Evolutionary conservation across 2,329 filamentous ascomycete species (phyloP), one percentile per base, ranked within the genome.

Genomic region (Fonsecaea multimorphosa): DNA sequence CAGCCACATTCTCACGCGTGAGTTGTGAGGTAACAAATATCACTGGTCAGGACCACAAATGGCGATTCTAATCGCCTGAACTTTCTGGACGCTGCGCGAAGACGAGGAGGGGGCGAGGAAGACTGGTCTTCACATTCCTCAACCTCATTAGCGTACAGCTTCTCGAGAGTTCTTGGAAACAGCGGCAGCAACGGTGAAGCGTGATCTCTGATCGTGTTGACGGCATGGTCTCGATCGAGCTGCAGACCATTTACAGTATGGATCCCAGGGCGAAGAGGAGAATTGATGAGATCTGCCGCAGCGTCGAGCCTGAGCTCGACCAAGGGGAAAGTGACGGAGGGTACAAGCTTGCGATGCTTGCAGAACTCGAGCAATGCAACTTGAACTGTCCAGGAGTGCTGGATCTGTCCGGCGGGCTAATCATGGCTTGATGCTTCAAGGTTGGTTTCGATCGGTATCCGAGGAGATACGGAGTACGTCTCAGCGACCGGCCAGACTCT

Each of bases 61-160:
- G 4, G 78, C 80, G 0, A 80, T 74, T 29, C 52, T 82, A 0
- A 77, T 81, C 1, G 78, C 77, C 2, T 82, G 76, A 58, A 76
- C 82, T 24, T 75, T 82, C 57, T 73, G 46, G 32, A n/a, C 9
- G 12, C 52, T 60, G 58, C 9, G 27, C 22, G 12, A 60, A 7
- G 58, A 60, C 14, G 40, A 36, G 19, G 9, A 34, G n/a, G 5
- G 36, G 3, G 44, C 58, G 7, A 61, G 36, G 46, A 4, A 38
- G 46, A 24, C 29, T 46, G 58, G 58, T 7, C 32, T 40, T 31
- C 27, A 29, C 11, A 4, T 38, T 7, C 58, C 46, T 0, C 7
- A 14, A 8, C 14, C 12, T 9, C 16, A 19, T 7, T 53, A 27
- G 16, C 46, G 58, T 49, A 53, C 46, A 11, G 31, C 46, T 14